These are phyloP conservation scores for Vaccinium myrtillus DNA, from an alignment of 148 eudicot species.

Conservation along the genomic window DNA sequence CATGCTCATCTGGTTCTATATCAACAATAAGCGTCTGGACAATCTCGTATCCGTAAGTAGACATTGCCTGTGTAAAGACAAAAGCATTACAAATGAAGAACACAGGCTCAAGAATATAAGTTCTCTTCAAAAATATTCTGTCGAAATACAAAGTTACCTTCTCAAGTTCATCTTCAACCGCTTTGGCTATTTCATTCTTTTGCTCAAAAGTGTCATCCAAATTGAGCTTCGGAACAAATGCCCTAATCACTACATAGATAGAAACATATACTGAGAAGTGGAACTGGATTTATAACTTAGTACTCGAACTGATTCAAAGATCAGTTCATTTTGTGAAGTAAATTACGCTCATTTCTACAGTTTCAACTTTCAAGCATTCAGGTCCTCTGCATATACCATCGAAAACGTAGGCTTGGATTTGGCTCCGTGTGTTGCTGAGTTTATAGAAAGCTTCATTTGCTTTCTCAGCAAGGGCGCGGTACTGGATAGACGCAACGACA, in stretches of 20 bases:
- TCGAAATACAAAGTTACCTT: slow-evolving; percentile 15
- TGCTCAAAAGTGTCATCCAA: slow-evolving; percentile 27
- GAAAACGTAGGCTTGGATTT: slow-evolving; percentile 60
- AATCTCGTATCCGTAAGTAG: slow-evolving; percentile 71
- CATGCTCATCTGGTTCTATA: slow-evolving; percentile 71
- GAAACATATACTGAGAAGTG: background rate
- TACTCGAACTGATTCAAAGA: background rate
- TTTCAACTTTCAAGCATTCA: background rate
- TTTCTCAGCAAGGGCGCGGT: slow-evolving; percentile 41
- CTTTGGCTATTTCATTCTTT: slow-evolving; percentile 25
- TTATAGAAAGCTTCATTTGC: slow-evolving; percentile 58
- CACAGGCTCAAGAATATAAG: background rate
- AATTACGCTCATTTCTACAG: background rate
- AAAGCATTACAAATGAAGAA: background rate
- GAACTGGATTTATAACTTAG: background rate
- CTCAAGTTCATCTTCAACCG: slow-evolving; percentile 25
- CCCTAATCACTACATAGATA: slow-evolving; percentile 20
- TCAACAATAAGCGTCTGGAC: slow-evolving; percentile 72
- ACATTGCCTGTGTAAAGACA: slow-evolving; percentile 49
- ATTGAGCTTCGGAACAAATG: slow-evolving; percentile 25
- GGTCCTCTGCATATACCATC: slow-evolving; percentile 31
- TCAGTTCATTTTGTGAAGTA: background rate
- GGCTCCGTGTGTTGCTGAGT: slow-evolving; percentile 47
- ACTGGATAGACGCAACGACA: slow-evolving; percentile 55
- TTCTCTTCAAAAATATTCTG: background rate